A percentile compares a stretch with the other conserved stretches of the same genome.
Evolutionary conservation across 208 protist species (phyloP).

Genomic region (Herpetomonas tarakana): DNA sequence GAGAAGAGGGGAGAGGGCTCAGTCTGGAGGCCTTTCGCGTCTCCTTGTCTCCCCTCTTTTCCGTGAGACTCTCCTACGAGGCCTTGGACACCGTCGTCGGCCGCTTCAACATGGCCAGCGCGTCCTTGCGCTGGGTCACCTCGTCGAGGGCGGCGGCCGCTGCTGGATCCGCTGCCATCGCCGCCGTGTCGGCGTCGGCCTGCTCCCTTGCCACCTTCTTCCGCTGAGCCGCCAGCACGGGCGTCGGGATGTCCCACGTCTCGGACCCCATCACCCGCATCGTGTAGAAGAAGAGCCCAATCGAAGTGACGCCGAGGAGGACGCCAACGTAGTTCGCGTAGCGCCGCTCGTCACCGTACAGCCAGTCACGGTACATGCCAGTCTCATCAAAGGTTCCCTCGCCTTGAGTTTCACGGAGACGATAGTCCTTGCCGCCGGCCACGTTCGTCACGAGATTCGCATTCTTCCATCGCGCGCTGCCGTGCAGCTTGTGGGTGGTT

Average conservation of each 20-base stretch:
- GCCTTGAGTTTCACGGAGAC: slow-evolving; percentile 76
- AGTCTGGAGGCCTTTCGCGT: slow-evolving; percentile 4
- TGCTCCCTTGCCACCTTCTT: slow-evolving; percentile 31
- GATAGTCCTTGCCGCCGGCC: slow-evolving; percentile 77
- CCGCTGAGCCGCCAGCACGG: slow-evolving; percentile 71
- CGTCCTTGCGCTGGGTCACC: slow-evolving; percentile 36
- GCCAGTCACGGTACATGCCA: slow-evolving; percentile 89
- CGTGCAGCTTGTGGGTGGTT: slow-evolving; percentile 80
- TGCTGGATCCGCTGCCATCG: not conserved
- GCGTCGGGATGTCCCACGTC: slow-evolving; percentile 87
- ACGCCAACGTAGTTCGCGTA: slow-evolving; percentile 86
- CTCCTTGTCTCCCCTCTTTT: slow-evolving; percentile 5
- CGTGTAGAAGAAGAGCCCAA: slow-evolving; percentile 80
- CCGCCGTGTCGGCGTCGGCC: slow-evolving; percentile 1
- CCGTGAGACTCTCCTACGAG: no score
- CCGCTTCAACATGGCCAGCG: slow-evolving; percentile 78
- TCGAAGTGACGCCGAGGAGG: slow-evolving; percentile 40
- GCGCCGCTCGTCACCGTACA: slow-evolving; percentile 84
- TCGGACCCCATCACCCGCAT: slow-evolving; percentile 74
- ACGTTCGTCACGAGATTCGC: slow-evolving; percentile 84
- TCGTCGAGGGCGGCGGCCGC: not conserved
- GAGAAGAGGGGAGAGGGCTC: not conserved
- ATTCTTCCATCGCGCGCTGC: slow-evolving; percentile 83
- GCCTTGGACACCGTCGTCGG: slow-evolving; percentile 55
- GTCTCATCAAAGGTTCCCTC: slow-evolving; percentile 83